Percentiles rank a stretch among this genome's conserved stretches.
Evolutionary conservation across 257 asterid genomes (phyloP).

Genomic region (Rhazya stricta): DNA sequence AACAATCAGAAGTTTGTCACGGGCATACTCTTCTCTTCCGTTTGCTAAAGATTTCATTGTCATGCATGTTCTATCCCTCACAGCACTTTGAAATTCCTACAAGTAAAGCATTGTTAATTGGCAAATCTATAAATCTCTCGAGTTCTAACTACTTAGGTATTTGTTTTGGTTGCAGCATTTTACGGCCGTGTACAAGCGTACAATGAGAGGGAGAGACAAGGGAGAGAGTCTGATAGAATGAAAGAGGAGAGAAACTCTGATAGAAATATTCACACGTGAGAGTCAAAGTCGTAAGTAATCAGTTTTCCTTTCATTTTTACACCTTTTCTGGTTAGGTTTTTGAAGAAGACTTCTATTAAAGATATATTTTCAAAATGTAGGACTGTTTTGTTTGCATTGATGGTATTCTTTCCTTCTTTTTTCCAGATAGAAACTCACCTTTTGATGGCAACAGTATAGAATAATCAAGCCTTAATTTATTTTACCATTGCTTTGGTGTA

Average conservation of each 20-base stretch:
- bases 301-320: neutral
- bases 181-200: slow-evolving; percentile 6
- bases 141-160: neutral
- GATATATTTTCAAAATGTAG: slow-evolving; percentile 12
- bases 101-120: neutral
- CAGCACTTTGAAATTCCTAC: neutral
- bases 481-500: slow-evolving; percentile 1
- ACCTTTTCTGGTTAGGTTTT: slow-evolving; percentile 5
- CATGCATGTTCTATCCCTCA: neutral
- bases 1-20: neutral
- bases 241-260: neutral
- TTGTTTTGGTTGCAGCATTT: slow-evolving; percentile 17
- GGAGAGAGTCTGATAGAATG: neutral
- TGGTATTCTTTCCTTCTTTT: neutral
- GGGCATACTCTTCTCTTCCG: neutral
- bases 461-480: neutral
- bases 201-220: neutral
- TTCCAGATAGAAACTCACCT: neutral
- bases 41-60: neutral
- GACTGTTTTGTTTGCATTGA: neutral
- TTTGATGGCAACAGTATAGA: slow-evolving; percentile 7
- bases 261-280: slow-evolving; percentile 8
- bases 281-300: slow-evolving; percentile 7
- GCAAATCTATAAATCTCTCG: neutral
- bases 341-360: neutral